Evolutionary conservation across 257 asterid genomes (phyloP).

Genomic region (Oldenlandia corymbosa): DNA sequence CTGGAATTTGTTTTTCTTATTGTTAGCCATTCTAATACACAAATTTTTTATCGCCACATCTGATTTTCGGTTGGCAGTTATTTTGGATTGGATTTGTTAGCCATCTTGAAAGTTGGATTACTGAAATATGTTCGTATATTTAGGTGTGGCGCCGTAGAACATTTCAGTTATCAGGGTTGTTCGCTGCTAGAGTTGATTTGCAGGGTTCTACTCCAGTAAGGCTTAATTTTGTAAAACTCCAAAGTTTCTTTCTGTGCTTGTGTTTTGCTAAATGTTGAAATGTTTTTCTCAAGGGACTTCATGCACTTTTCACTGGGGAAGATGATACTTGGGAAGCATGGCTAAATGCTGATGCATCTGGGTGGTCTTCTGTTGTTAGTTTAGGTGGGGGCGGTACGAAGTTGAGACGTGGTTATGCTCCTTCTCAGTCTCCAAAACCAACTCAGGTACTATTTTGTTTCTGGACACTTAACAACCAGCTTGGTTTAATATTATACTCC

Average conservation of each 20-base stretch:
- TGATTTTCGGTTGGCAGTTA: neutral
- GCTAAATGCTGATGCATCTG: slow-evolving; percentile 72
- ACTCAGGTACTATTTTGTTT: slow-evolving; percentile 55
- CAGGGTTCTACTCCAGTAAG: slow-evolving; percentile 88
- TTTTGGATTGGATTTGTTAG: neutral
- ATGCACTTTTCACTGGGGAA: slow-evolving; percentile 93
- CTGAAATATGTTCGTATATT: slow-evolving; percentile 8
- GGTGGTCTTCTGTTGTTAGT: slow-evolving; percentile 49
- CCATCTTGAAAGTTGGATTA: neutral
- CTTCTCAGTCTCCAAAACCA: slow-evolving; percentile 74
- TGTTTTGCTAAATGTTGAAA: slow-evolving; percentile 2
- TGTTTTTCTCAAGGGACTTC: slow-evolving; percentile 60
- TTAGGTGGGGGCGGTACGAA: slow-evolving; percentile 48
- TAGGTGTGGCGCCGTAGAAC: slow-evolving; percentile 97
- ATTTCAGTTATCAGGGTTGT: slow-evolving; percentile 93
- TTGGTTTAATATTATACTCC: neutral
- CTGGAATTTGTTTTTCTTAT: neutral
- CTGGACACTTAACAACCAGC: too few species aligned
- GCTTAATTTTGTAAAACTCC: slow-evolving; percentile 12
- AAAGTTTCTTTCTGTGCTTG: slow-evolving; percentile 8
- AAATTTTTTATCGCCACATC: too few species aligned
- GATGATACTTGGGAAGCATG: slow-evolving; percentile 99
- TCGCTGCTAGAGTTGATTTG: slow-evolving; percentile 97
- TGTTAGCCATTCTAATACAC: neutral
- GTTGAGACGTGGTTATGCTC: slow-evolving; percentile 95